A percentile compares a stretch with the other conserved stretches of the same genome.
Evolutionary conservation across 2,329 filamentous ascomycete species (phyloP).

Genomic region (Sphaerulina musiva): DNA sequence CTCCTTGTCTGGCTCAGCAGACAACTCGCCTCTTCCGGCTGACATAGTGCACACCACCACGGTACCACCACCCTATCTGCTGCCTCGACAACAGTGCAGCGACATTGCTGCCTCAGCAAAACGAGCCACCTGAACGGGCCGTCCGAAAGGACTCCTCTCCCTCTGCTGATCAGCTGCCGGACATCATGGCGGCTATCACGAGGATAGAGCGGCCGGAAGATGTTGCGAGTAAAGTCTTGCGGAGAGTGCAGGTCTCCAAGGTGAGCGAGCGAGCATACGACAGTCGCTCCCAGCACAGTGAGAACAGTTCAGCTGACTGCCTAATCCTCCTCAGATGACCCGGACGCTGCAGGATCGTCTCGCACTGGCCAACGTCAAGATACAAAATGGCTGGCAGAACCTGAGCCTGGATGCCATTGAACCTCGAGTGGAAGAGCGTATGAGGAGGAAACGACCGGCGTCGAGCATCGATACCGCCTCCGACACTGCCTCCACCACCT

Average conservation of each 20-base stretch:
- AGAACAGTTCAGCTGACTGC: conserved; percentile 20
- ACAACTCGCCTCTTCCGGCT: background rate
- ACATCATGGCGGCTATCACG: conserved; percentile 27
- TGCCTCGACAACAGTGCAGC: background rate
- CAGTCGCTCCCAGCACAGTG: background rate
- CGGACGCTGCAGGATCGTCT: conserved; percentile 87
- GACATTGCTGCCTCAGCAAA: background rate
- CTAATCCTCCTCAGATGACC: conserved; percentile 62
- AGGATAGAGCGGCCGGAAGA: conserved; percentile 28
- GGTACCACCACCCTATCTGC: background rate
- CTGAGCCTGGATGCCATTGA: conserved; percentile 80
- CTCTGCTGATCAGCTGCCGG: conserved; percentile 12
- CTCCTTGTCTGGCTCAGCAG: conserved; percentile 7
- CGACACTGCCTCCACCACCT: conserved; percentile 78
- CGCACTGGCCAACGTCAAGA: conserved; percentile 93
- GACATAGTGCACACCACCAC: background rate
- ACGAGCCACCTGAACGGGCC: background rate
- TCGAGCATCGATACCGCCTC: conserved; percentile 63
- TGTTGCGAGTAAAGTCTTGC: conserved; percentile 34
- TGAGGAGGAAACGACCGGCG: conserved; percentile 63
- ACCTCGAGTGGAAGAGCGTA: conserved; percentile 71
- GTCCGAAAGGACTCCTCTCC: conserved; percentile 3
- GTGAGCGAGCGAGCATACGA: conserved; percentile 24
- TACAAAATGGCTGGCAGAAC: conserved; percentile 91
- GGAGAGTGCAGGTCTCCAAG: conserved; percentile 37